Conservation (phyloP, 1,139 yeast genomes). For the Taphrina sp. region DNA sequence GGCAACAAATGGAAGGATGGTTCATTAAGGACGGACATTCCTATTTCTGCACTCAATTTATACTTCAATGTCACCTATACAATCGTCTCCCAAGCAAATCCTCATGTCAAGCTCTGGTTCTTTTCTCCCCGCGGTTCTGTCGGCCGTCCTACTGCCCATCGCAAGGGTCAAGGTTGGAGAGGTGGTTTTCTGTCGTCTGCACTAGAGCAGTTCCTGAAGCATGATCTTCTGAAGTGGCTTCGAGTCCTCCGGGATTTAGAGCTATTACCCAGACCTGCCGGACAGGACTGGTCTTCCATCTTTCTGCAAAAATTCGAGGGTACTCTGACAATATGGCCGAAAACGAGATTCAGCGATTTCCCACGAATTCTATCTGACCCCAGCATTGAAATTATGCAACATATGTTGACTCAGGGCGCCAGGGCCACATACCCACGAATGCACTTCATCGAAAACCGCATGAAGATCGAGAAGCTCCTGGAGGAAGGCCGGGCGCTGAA, state of each 20-base stretch:
- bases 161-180: slow-evolving; percentile 59
- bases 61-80: slow-evolving; percentile 75
- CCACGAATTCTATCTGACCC: slow-evolving; percentile 70
- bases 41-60: slow-evolving; percentile 60
- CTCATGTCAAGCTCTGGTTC: slow-evolving; percentile 72
- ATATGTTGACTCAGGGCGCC: slow-evolving; percentile 64
- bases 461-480: slow-evolving; percentile 63
- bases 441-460: slow-evolving; percentile 61
- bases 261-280: slow-evolving; percentile 63
- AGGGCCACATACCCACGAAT: slow-evolving; percentile 65
- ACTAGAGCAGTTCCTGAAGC: slow-evolving; percentile 63
- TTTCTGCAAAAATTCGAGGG: slow-evolving; percentile 76
- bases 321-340: slow-evolving; percentile 73
- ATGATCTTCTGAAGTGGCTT: slow-evolving; percentile 74
- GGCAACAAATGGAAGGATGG: slow-evolving; percentile 80
- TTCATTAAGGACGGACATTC: slow-evolving; percentile 68
- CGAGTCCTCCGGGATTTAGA: slow-evolving; percentile 65
- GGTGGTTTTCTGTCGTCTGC: slow-evolving; percentile 80
- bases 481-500: slow-evolving; percentile 43
- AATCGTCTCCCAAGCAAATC: slow-evolving; percentile 78
- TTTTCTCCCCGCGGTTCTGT: slow-evolving; percentile 80
- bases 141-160: slow-evolving; percentile 71
- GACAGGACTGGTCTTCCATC: slow-evolving; percentile 77
- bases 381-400: slow-evolving; percentile 54
- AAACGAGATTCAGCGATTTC: slow-evolving; percentile 59